Evolutionary conservation across 2,329 filamentous ascomycete genomes (phyloP), one percentile per base, ranked within the genome.

Genomic region (Kalmusia sp.): DNA sequence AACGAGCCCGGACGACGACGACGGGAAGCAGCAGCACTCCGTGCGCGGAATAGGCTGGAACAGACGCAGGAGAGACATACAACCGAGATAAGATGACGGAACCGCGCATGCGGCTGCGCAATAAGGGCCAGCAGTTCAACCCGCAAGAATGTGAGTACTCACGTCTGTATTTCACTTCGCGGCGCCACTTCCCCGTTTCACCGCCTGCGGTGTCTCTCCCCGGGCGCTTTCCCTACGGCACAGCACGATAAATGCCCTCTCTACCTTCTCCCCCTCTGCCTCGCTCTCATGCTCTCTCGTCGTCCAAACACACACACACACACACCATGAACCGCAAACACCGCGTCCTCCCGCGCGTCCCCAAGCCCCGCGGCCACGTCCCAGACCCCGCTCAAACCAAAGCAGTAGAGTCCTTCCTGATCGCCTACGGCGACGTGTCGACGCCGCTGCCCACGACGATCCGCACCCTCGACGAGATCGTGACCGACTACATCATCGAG

Each of bases 401-500:
- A 50, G 11, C 71, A 91, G 90, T 93, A 47, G 82, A 86, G 61
- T 84, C 87, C 63, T 85, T 93, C 54, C 87, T 95, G 70, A 90
- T 87, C 74, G 90, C 89, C 54, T 90, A 91, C 71, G 92, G 92
- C 72, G 92, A 96, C 76, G 85, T 89, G 51, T 81, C 84, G 53
- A 82, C 89, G 50, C 91, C 92, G 1, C 87, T 98, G 22, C 87
- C 90, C 15, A 87, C 92, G 71, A 97, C 93, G 8, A 84, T 96
- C 55, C 87, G 90, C 57, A 85, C 93, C 46, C 87, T 98, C 45
- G 95, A 98, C 80, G 93, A 97, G 78, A 93, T 98, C 64, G 86
- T 96, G 56, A 96, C 93, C 58, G 95, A 98, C 68, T 77, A 96
- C 80, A 91, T 98, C 72, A 92, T 96, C 72, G 92, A 95, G 73